A percentile compares a stretch with the other conserved stretches of the same genome.
These are phyloP conservation scores for Apophysomyces elegans DNA, from an alignment of 371 early-diverging fungal genomes.

Conservation along the genomic window DNA sequence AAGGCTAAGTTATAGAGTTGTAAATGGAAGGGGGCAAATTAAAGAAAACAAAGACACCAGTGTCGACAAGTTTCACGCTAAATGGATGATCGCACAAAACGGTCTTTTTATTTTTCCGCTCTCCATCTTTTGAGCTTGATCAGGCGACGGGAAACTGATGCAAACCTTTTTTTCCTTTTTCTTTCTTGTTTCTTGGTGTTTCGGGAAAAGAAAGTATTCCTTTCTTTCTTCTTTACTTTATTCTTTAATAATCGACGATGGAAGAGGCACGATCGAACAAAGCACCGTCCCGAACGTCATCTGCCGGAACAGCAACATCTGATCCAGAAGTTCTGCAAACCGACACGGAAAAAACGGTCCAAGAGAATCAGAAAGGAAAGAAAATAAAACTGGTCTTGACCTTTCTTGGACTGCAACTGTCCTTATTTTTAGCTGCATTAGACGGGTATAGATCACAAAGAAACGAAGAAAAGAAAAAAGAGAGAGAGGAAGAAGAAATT, in stretches of 20 bases:
- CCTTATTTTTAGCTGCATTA: conserved; percentile 77
- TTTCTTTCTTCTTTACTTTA: neutral
- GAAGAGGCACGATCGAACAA: neutral
- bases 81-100: neutral
- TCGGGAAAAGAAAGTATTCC: neutral
- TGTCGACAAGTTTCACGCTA: too few species aligned
- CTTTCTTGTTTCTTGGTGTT: neutral
- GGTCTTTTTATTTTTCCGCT: conserved; percentile 5
- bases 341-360: neutral
- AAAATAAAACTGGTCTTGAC: conserved; percentile 19
- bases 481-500: neutral
- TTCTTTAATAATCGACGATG: neutral
- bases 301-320: neutral
- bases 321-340: neutral
- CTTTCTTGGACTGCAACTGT: conserved; percentile 59
- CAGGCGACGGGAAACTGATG: neutral
- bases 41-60: too few species aligned
- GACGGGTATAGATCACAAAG: conserved; percentile 51
- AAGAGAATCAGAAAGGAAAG: neutral
- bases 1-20: neutral
- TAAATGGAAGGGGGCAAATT: neutral
- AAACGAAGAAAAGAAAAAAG: neutral
- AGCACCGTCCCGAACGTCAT: neutral
- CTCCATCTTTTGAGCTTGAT: neutral
- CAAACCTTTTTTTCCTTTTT: neutral